These are phyloP conservation scores for Aquilaria agallochum DNA, from an alignment of 441 rosid genomes.

Conservation along the genomic window DNA sequence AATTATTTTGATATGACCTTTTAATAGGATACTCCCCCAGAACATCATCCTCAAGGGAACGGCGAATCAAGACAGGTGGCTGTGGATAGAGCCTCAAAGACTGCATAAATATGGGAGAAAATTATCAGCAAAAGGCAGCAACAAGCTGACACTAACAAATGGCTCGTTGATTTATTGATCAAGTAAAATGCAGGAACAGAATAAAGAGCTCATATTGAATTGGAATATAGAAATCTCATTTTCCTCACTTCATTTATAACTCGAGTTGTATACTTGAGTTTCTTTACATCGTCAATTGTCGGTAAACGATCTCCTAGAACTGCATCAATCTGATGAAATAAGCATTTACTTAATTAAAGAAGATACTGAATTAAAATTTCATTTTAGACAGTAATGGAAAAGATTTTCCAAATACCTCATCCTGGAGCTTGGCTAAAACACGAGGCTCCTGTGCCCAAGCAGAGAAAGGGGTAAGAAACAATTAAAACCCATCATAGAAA, in stretches of 20 bases:
- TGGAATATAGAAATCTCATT: constrained; percentile 2
- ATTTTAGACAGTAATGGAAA: constrained; percentile 1
- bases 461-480: constrained; percentile 8
- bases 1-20: constrained; percentile 36
- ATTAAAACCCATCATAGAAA: too few relatives aligned
- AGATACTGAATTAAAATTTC: not conserved
- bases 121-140: constrained; percentile 4
- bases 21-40: constrained; percentile 85
- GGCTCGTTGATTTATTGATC: constrained; percentile 4
- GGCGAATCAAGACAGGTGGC: constrained; percentile 96
- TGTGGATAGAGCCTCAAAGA: constrained; percentile 96
- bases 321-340: constrained; percentile 67
- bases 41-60: constrained; percentile 64
- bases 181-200: not conserved
- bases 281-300: constrained; percentile 82
- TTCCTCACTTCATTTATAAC: constrained; percentile 86
- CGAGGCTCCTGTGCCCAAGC: constrained; percentile 63
- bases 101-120: constrained; percentile 37
- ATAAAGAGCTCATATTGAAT: not conserved
- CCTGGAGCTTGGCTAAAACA: constrained; percentile 81
- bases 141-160: not conserved
- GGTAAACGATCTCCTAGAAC: constrained; percentile 90
- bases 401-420: constrained; percentile 50
- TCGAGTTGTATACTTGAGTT: constrained; percentile 87
- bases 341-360: not conserved